Evolutionary conservation across 2,329 filamentous ascomycete genomes (phyloP).

Genomic region (Meredithiella fracta): DNA sequence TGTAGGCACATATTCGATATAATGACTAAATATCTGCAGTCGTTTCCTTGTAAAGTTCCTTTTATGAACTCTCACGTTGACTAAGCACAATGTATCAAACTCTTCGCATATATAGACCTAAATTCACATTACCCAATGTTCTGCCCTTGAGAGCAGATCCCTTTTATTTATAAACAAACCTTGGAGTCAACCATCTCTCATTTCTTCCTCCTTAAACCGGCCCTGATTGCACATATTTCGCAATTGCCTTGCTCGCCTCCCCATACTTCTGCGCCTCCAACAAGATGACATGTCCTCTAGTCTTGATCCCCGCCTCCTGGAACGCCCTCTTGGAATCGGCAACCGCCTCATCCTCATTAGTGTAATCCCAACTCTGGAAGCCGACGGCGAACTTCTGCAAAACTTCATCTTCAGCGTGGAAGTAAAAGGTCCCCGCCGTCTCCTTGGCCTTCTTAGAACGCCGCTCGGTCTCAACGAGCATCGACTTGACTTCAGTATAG

Average conservation of each 20-base stretch:
- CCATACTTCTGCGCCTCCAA: slow-evolving; percentile 68
- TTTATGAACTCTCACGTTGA: too few species aligned
- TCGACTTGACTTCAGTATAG: slow-evolving; percentile 78
- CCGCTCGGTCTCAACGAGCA: slow-evolving; percentile 40
- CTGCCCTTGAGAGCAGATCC: too few species aligned
- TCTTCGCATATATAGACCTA: too few species aligned
- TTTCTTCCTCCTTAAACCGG: not conserved
- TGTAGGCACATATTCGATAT: not conserved
- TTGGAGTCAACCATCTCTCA: not conserved
- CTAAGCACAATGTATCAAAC: too few species aligned
- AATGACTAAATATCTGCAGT: not conserved
- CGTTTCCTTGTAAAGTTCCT: too few species aligned
- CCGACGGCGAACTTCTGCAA: slow-evolving; percentile 60
- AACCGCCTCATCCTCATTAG: slow-evolving; percentile 62
- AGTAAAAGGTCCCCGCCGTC: slow-evolving; percentile 48
- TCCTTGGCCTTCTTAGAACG: slow-evolving; percentile 40
- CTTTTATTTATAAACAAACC: not conserved
- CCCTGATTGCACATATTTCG: slow-evolving; percentile 50
- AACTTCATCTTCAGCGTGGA: slow-evolving; percentile 91
- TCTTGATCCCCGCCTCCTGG: slow-evolving; percentile 77
- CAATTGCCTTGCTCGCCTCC: slow-evolving; percentile 57
- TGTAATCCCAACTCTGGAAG: slow-evolving; percentile 57
- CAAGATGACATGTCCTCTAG: slow-evolving; percentile 69
- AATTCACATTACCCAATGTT: not conserved
- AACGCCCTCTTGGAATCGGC: slow-evolving; percentile 90